Base-by-base conservation (phyloP, 2,329 filamentous ascomycete species). In the Colletotrichum echinochloae region DNA sequence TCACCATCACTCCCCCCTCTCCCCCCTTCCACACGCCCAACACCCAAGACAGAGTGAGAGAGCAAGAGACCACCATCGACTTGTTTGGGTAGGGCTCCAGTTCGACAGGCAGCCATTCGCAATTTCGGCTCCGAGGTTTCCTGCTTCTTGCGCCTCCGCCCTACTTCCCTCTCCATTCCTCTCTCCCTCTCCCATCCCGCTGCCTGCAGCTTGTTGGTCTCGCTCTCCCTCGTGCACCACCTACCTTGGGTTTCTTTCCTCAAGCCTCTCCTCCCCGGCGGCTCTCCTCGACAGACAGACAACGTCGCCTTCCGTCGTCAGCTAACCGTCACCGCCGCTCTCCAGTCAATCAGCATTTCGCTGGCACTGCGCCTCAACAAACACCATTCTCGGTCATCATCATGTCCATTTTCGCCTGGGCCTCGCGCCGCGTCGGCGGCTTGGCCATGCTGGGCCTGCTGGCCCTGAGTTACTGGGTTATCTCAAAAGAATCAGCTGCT, bases 321-420 rank as follows among this genome's bases (percentile, higher is more conserved):
- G 48, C 55, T 18, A 48, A 41, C n/a, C 48, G 49, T 57, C 48
- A 30, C 41, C 59, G 57, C 67, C 51, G 64, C 51, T 61, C 51
- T 59, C 23, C 57, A 52, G 57, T 52, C 64, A 51, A 59, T 23
- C 28, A 30, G 37, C 39, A 52, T 52, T 26, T 67, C 57, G 57
- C 57, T 67, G 64, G 51, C 54, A 70, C 41, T 64, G 66, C 56
- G 57, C 51, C 44, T 46, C 52, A 60, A 30, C 26, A 52, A 62
- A 51, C 57, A 35, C 20, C 14, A 49, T 23, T 51, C 39, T 60
- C 54, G 54, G 59, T 71, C 75, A 72, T 71, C 75, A 74, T 48
- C 71, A 89, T 89, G 88, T 83, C 85, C 70, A 74, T 89, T 73
- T 85, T 89, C 74, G 76, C 76, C 46, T 90, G 88, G 88, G 84